Percentiles rank a stretch among this genome's conserved stretches.
phyloP scores from a whole-genome alignment of 169 alveolate species.

The Plasmodium gonderi region DNA sequence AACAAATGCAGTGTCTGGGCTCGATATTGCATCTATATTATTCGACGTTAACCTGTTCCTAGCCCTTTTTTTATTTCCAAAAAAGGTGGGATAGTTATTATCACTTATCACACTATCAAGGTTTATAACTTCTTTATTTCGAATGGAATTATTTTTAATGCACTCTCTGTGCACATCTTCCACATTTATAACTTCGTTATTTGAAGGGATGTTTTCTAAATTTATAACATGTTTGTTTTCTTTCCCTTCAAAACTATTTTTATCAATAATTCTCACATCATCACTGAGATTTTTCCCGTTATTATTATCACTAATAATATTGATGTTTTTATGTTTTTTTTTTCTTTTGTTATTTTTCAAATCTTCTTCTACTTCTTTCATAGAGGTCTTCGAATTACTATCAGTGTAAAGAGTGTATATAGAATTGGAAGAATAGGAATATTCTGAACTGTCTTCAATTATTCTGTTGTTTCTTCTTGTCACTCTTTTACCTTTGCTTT shows the following conservation, averaged over 20 bases:
- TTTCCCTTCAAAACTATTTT: not conserved
- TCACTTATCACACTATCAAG: slow-evolving; percentile 8
- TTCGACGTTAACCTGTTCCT: not conserved
- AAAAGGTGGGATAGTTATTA: not conserved
- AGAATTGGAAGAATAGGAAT: slow-evolving; percentile 34
- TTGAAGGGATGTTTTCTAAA: not conserved
- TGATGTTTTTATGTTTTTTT: slow-evolving; percentile 3
- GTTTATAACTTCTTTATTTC: slow-evolving; percentile 19
- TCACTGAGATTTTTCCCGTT: not conserved
- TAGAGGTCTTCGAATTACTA: slow-evolving; percentile 37
- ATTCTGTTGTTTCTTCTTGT: not conserved
- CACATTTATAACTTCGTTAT: slow-evolving; percentile 19
- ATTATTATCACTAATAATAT: not conserved
- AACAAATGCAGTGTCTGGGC: not conserved
- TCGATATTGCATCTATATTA: not conserved
- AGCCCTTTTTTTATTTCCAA: not conserved
- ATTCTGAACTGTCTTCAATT: slow-evolving; percentile 58
- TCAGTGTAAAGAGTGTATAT: slow-evolving; percentile 44
- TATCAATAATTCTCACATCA: slow-evolving; percentile 44
- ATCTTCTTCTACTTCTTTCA: not conserved
- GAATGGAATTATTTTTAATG: not conserved
- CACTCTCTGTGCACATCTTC: slow-evolving; percentile 54
- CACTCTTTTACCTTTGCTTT: not conserved
- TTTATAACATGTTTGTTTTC: slow-evolving; percentile 20
- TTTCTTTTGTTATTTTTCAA: not conserved